phyloP scores from a whole-genome alignment of 345 rosid species.

The Ceriops tagal region DNA sequence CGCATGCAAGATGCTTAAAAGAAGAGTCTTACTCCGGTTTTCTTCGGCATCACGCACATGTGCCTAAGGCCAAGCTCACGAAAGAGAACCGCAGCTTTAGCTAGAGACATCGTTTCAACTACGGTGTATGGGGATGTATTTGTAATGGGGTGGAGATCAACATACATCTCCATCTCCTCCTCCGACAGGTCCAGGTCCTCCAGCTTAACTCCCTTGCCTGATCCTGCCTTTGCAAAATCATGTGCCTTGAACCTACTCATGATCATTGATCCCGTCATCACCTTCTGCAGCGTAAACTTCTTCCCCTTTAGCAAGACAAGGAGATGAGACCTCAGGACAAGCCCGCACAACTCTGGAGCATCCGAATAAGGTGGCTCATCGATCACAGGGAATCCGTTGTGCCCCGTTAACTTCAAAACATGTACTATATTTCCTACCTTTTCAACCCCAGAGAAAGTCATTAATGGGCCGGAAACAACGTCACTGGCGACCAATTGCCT shows the following conservation, averaged over 20 bases:
- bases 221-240: constrained; percentile 82
- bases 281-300: constrained; percentile 52
- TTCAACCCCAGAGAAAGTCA: constrained; percentile 63
- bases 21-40: constrained; percentile 57
- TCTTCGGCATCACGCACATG: constrained; percentile 84
- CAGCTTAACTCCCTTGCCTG: constrained; percentile 70
- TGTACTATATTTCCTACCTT: constrained; percentile 61
- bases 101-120: constrained; percentile 75
- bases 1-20: neutral
- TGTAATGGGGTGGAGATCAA: constrained; percentile 84
- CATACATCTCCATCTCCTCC: constrained; percentile 89
- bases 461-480: constrained; percentile 62
- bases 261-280: constrained; percentile 41
- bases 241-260: constrained; percentile 53
- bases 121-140: constrained; percentile 86
- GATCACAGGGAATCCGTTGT: constrained; percentile 87
- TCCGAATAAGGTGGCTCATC: constrained; percentile 79
- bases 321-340: constrained; percentile 80
- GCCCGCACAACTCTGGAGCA: constrained; percentile 72
- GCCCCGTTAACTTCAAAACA: constrained; percentile 52
- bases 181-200: constrained; percentile 64
- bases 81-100: constrained; percentile 80
- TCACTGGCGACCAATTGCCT: constrained; percentile 67
- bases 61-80: constrained; percentile 85
- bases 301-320: constrained; percentile 74